Evolutionary conservation across 257 asterid genomes (phyloP), one percentile per base, ranked within the genome.

Genomic region (Nyctanthes arbortristis): DNA sequence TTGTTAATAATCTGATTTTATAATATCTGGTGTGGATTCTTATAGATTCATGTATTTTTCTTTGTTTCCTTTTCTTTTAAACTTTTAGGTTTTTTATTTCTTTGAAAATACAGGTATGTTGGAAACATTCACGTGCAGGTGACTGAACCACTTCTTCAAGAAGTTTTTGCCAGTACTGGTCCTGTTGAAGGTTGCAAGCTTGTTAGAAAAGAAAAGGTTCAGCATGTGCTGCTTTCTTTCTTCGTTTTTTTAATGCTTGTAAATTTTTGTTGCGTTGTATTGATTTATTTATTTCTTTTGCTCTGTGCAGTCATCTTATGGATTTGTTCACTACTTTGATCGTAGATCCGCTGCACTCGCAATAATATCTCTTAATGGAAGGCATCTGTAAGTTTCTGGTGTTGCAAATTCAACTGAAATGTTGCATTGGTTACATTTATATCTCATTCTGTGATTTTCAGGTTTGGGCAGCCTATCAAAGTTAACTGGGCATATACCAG

Each of bases 401-500:
- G 33, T 32, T 40, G 39, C 25, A 55, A 36, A 5, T 27, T 34
- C 28, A 37, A 64, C 58, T 73, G 27, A 25, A 29, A 34, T 55
- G 10, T 57, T n/a, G 31, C 49, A 60, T 24, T 20, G 22, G 47
- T 78, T 63, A 63, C 20, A 66, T n/a, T 13, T 65, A 59, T 66
- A 22, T 34, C 60, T 73, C 63, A 61, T 61, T 58, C 61, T 31
- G 32, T 72, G 60, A 30, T 68, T 62, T 63, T 7, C 91, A 91
- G 97, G 85, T 88, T 91, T 71, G 97, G 94, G 39, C 97, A 87
- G 77, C 87, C 95, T 62, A 88, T 88, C 66, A 91, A 91, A 76
- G 97, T 91, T 66, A 91, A 91, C 77, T 91, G 96, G 97, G 96
- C 97, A 3, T 91, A 87, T 82, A 91, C 94, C 71, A 88, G 88